These are phyloP conservation scores for Sextonia rubra DNA, from an alignment of 164 flowering plant species.

Conservation along the genomic window DNA sequence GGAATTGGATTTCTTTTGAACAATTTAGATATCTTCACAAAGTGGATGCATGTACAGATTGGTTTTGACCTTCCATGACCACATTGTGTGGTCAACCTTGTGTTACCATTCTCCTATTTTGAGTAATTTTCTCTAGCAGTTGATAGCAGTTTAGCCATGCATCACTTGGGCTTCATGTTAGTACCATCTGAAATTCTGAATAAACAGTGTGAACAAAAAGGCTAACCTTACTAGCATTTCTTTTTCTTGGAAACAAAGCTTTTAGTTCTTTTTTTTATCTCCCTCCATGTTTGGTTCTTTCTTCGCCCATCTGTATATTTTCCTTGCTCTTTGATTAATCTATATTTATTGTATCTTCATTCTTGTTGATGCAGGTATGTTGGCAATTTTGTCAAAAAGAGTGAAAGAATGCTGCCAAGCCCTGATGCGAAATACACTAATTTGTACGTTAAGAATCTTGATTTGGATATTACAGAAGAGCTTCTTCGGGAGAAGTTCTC, in stretches of 20 bases:
- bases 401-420: constrained; percentile 47
- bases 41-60: too few relatives aligned
- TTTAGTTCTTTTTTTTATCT: too few relatives aligned
- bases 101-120: too few relatives aligned
- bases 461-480: constrained; percentile 55
- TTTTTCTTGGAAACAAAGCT: background rate
- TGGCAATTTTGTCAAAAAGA: constrained; percentile 53
- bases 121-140: too few relatives aligned
- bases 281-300: background rate
- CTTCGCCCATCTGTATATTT: background rate
- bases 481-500: constrained; percentile 55
- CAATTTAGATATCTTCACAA: too few relatives aligned
- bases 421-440: constrained; percentile 66
- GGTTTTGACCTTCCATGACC: too few relatives aligned
- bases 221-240: background rate
- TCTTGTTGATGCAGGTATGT: constrained; percentile 48
- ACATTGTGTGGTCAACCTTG: too few relatives aligned
- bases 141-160: too few relatives aligned
- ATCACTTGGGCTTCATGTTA: too few relatives aligned
- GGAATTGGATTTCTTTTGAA: too few relatives aligned
- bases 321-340: background rate
- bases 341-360: background rate
- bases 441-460: constrained; percentile 78
- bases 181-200: too few relatives aligned
- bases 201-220: background rate